phyloP scores from a whole-genome alignment of 257 asterid species.

The Solanum lignicaule region DNA sequence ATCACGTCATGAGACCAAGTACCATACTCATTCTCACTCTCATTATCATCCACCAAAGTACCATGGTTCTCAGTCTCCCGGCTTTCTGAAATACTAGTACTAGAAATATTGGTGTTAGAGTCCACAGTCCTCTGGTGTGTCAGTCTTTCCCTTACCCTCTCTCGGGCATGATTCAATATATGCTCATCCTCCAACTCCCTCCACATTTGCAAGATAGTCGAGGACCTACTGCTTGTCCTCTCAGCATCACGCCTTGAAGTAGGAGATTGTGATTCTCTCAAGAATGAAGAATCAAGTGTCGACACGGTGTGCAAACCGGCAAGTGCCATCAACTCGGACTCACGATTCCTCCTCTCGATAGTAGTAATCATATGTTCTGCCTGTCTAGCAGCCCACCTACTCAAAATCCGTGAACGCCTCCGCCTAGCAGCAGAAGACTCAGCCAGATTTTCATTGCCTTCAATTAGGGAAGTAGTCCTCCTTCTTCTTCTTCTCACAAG shows the following conservation, averaged over 20 bases:
- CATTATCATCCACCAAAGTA: constrained; percentile 46
- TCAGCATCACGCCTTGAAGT: constrained; percentile 63
- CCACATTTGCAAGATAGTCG: constrained; percentile 90
- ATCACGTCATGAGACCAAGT: constrained; percentile 47
- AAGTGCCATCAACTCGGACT: constrained; percentile 80
- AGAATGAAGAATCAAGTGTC: constrained; percentile 75
- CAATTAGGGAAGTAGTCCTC: constrained; percentile 61
- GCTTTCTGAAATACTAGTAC: constrained; percentile 36
- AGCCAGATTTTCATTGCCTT: constrained; percentile 86
- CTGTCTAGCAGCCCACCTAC: constrained; percentile 82
- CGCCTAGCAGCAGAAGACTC: constrained; percentile 91
- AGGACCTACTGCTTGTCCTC: constrained; percentile 71
- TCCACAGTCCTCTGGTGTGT: constrained; percentile 59
- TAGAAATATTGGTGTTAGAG: constrained; percentile 41
- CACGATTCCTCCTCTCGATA: constrained; percentile 78
- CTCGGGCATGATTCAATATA: constrained; percentile 46
- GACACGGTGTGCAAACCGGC: constrained; percentile 88
- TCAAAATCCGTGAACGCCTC: constrained; percentile 70
- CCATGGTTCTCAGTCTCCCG: constrained; percentile 47
- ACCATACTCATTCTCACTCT: constrained; percentile 53
- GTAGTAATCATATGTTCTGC: constrained; percentile 89
- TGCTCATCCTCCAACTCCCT: constrained; percentile 90
- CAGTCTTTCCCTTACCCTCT: constrained; percentile 60
- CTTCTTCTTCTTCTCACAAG: constrained; percentile 57
- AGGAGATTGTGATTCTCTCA: constrained; percentile 82